Evolutionary conservation across 1,284 basidiomycete genomes (phyloP).

Genomic region (Fistulina hepatica): DNA sequence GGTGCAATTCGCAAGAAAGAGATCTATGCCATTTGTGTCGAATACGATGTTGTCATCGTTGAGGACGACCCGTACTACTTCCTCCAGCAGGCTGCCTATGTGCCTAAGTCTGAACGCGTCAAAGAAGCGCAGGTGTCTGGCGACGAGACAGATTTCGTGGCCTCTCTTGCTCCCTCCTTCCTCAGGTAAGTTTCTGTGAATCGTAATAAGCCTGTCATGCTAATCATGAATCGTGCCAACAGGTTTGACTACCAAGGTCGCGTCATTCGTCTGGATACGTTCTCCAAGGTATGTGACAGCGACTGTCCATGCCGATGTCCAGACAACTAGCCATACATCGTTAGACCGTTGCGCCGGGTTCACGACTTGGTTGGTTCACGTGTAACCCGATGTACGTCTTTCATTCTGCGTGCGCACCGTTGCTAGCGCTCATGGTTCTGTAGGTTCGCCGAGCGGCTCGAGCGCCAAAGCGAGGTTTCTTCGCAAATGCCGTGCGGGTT

Average conservation of each 20-base stretch:
- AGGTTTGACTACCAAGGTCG: slow-evolving; percentile 68
- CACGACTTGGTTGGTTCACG: slow-evolving; percentile 73
- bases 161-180: slow-evolving; percentile 55
- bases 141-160: slow-evolving; percentile 31
- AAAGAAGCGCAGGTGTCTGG: slow-evolving; percentile 13
- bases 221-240: slow-evolving; percentile 1
- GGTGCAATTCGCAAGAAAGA: slow-evolving; percentile 56
- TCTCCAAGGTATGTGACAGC: slow-evolving; percentile 52
- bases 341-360: slow-evolving; percentile 70
- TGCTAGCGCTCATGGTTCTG: too few relatives aligned
- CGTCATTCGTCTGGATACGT: slow-evolving; percentile 70
- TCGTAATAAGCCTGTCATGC: neutral
- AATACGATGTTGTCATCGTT: slow-evolving; percentile 65
- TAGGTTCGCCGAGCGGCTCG: slow-evolving; percentile 71
- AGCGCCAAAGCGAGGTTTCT: slow-evolving; percentile 60
- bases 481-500: slow-evolving; percentile 71
- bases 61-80: slow-evolving; percentile 83
- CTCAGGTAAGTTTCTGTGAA: slow-evolving; percentile 35
- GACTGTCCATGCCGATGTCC: neutral
- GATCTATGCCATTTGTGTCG: slow-evolving; percentile 70
- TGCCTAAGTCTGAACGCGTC: slow-evolving; percentile 34
- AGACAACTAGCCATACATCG: neutral
- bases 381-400: slow-evolving; percentile 51
- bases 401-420: too few relatives aligned
- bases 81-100: slow-evolving; percentile 50